A percentile compares a stretch with the other conserved stretches of the same genome.
Conservation (phyloP, 495 filamentous ascomycete genomes). For the Penicillium silybi region DNA sequence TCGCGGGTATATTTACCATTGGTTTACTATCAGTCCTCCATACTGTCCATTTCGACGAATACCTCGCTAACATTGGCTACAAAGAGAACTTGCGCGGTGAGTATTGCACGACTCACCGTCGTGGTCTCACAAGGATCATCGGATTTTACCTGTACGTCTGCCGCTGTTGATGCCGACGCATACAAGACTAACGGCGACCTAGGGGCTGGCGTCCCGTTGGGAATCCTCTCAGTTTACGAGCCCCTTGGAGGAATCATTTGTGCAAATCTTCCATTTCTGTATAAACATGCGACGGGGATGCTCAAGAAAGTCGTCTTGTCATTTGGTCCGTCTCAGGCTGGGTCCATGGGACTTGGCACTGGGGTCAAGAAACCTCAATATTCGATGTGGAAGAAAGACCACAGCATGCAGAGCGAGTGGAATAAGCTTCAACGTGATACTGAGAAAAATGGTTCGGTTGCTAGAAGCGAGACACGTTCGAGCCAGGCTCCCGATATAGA, state of each 20-base stretch:
- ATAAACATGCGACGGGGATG: too few species aligned
- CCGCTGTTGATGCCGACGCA: too few species aligned
- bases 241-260: constrained; percentile 43
- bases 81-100: too few species aligned
- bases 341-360: too few species aligned
- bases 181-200: too few species aligned
- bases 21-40: constrained; percentile 16
- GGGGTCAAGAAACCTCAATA: too few species aligned
- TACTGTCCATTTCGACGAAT: too few species aligned
- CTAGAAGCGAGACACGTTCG: not conserved
- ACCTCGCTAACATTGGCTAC: too few species aligned
- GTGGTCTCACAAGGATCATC: constrained; percentile 27
- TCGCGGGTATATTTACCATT: constrained; percentile 40
- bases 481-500: not conserved
- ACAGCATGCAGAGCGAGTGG: not conserved
- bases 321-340: too few species aligned
- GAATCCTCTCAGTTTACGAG: constrained; percentile 40
- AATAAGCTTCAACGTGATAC: not conserved
- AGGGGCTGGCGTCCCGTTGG: constrained; percentile 29
- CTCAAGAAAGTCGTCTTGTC: too few species aligned
- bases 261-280: constrained; percentile 34
- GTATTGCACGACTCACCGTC: too few species aligned
- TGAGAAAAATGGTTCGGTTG: not conserved
- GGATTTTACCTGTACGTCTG: constrained; percentile 40
- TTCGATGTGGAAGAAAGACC: too few species aligned